These are phyloP conservation scores for Nakazawaea wickerhamii DNA, from an alignment of 805 yeast species.

Conservation along the genomic window DNA sequence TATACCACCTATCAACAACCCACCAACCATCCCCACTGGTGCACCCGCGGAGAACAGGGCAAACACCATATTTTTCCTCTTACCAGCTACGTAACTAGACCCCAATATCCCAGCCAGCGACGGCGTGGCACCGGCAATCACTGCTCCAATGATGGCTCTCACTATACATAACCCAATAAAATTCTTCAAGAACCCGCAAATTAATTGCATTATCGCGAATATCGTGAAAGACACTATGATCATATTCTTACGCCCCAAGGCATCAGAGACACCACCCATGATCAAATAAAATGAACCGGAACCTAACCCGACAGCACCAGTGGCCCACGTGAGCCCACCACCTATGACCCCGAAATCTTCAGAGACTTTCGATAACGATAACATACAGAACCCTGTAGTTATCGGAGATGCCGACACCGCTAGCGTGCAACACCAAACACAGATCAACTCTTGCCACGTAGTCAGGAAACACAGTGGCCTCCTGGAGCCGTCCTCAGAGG, in stretches of 20 bases:
- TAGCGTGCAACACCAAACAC: slow-evolving; percentile 29
- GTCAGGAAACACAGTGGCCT: slow-evolving; percentile 33
- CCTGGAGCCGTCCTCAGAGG: not conserved
- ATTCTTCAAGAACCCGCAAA: slow-evolving; percentile 32
- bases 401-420: slow-evolving; percentile 38
- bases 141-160: slow-evolving; percentile 39
- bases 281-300: slow-evolving; percentile 37
- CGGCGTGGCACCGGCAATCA: slow-evolving; percentile 39
- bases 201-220: slow-evolving; percentile 28
- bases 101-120: slow-evolving; percentile 44
- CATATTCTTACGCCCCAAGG: slow-evolving; percentile 38
- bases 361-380: slow-evolving; percentile 31
- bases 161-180: slow-evolving; percentile 34
- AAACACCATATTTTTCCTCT: slow-evolving; percentile 36
- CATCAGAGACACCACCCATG: slow-evolving; percentile 44
- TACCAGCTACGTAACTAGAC: slow-evolving; percentile 32
- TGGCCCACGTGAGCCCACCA: slow-evolving; percentile 39
- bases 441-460: slow-evolving; percentile 27
- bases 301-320: slow-evolving; percentile 34
- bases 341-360: slow-evolving; percentile 31
- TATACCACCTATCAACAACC: slow-evolving; percentile 39
- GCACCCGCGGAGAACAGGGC: slow-evolving; percentile 42
- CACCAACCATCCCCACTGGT: slow-evolving; percentile 40
- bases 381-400: slow-evolving; percentile 30
- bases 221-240: slow-evolving; percentile 29